Evolutionary conservation across 768 basidiomycete genomes (phyloP), one percentile per base, ranked within the genome.

Genomic region (Bullera alba): DNA sequence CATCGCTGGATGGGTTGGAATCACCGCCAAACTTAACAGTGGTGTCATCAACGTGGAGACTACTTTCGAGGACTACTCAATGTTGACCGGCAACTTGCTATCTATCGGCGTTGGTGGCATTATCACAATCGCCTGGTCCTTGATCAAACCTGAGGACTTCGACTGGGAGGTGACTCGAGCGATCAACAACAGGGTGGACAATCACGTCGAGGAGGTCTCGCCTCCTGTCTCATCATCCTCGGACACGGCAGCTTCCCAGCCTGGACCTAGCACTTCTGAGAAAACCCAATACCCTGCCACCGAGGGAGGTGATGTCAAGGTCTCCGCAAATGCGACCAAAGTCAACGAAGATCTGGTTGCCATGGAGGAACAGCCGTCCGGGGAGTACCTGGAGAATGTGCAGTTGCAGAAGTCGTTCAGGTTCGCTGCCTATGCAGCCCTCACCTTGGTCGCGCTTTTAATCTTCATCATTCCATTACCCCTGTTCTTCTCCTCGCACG

Each of bases 1-100:
- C 15, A 59, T 93, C 30, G 77, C 82, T 41, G 84, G 85, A 6
- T 96, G 92, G 92, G 78, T 96, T 30, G 86, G 85, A 21, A 81
- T 86, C 1, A 87, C 90, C 0, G 76, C 81, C 19, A 76, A 77
- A 10, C 75, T 88, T 34, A 87, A 92, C 70, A 76, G 73, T 46
- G 80, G 82, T 2, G 77, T 79, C 10, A 80, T 95, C 64, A 84
- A 81, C 50, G 84, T 93, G 27, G 77, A 71, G 17, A 69, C 67
- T 2, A 65, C 64, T 21, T 60, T 63, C 41, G 65, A 62, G 8
- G 71, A 73, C 42, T 67, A 67, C 50, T 63, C 62, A 63, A 92
- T 95, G 88, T 77, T 95, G 15, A 83, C 87, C 0, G 91, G 91
- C 2, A 91, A 92, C 73, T 74, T 93, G n/a, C 83, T 83, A 1